Base-by-base conservation (phyloP, 2,329 filamentous ascomycete genomes). In the Alternaria metachromatica region DNA sequence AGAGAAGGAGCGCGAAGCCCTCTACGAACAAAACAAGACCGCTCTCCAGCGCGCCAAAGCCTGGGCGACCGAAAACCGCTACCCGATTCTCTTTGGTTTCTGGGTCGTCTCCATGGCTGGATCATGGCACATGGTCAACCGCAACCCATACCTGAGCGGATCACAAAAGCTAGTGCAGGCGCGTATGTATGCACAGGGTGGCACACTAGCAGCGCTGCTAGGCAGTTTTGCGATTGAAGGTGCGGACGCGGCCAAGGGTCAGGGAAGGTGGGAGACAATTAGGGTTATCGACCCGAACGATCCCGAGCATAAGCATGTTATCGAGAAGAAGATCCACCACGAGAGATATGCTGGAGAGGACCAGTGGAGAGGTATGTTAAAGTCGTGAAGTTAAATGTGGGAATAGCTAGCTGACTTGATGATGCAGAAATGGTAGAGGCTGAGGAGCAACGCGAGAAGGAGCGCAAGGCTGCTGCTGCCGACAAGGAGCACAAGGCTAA, bases 131-230 rank as follows among this genome's bases (percentile, higher is more conserved):
- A 79, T 96, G 28, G 93, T 97, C 67, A 89, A 91, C 76, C 88
- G 93, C 67, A 93, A 93, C 79, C 89, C 87, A 69, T 92, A 90
- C 78, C 85, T 97, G 50, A 88, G 87, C 54, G 90, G 89, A 3
- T 83, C 87, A 64, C 94, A 97, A 85, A 97, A 97, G 86, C 84
- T 97, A 21, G 94, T 97, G 15, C 94, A 97, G 86, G 94, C 94
- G 23, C 90, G 94, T 87, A 91, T 97, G 69, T 97, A 97, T 82
- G 94, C 94, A 4, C 94, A 97, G 84, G 93, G 92, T 6, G 84
- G 97, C 72, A 97, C 94, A 6, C 84, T 97, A 50, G 92, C 90
- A 67, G 93, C 97, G 55, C 85, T 97, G 60, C 87, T 97, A 76
- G 89, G 92, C 60, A 92, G 89, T 30, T 93, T 95, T 50, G 91